These are phyloP conservation scores for Podosphaera xanthii DNA, from an alignment of 2,329 filamentous ascomycete species.

Conservation along the genomic window DNA sequence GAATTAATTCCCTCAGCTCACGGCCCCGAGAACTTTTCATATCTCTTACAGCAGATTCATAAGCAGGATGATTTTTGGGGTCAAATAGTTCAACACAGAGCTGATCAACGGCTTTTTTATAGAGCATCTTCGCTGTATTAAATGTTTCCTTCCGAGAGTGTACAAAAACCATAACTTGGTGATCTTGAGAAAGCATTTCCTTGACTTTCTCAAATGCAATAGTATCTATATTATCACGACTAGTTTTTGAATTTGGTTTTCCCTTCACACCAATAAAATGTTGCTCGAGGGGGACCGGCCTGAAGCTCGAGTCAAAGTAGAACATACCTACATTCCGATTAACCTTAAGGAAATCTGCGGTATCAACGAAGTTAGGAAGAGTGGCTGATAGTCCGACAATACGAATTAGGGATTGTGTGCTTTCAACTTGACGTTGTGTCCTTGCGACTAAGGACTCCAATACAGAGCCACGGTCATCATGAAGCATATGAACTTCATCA, in stretches of 20 bases:
- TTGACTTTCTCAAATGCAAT: conserved; percentile 85
- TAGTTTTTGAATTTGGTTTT: conserved; percentile 59
- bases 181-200: conserved; percentile 75
- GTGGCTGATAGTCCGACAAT: conserved; percentile 92
- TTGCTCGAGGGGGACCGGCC: conserved; percentile 86
- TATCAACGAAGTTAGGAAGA: conserved; percentile 86
- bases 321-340: conserved; percentile 84
- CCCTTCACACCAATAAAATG: conserved; percentile 94
- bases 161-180: conserved; percentile 98
- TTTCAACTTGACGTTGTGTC: conserved; percentile 90
- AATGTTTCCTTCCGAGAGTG: conserved; percentile 91
- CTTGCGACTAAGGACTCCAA: conserved; percentile 87
- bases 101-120: conserved; percentile 68
- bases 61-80: conserved; percentile 53
- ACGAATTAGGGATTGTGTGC: conserved; percentile 88
- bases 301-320: conserved; percentile 90
- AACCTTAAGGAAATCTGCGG: conserved; percentile 89
- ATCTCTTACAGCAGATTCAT: conserved; percentile 57
- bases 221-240: conserved; percentile 70
- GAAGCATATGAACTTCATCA: conserved; percentile 98
- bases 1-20: conserved; percentile 71
- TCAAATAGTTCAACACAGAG: conserved; percentile 65
- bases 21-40: conserved; percentile 68
- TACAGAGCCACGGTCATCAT: conserved; percentile 89
- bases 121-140: conserved; percentile 62